Conservation (phyloP, 768 basidiomycete genomes). For the Sarcodon sp. region DNA sequence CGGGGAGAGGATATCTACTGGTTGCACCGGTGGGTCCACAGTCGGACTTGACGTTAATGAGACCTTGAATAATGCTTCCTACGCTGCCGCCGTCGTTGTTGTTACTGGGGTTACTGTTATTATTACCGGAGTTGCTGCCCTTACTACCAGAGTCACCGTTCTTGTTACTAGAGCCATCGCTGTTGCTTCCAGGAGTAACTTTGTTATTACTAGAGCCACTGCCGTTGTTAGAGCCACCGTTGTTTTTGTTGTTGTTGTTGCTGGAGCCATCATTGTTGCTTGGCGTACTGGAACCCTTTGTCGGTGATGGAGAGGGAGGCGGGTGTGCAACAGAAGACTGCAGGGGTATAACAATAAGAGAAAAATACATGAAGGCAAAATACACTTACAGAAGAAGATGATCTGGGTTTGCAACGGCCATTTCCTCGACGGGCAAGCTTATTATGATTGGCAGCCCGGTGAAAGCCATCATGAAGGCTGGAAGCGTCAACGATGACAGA, state of each 20-base stretch:
- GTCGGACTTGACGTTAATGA: slow-evolving; percentile 22
- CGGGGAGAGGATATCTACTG: slow-evolving; percentile 17
- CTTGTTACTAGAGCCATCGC: too few relatives aligned
- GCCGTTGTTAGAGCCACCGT: background rate
- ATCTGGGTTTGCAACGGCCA: background rate
- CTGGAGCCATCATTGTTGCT: too few relatives aligned
- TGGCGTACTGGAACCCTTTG: slow-evolving; percentile 1
- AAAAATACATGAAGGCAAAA: too few relatives aligned
- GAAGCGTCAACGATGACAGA: slow-evolving; percentile 19
- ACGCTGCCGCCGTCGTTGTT: background rate
- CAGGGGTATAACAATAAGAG: background rate
- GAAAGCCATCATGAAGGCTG: slow-evolving; percentile 16
- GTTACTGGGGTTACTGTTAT: background rate
- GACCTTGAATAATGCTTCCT: slow-evolving; percentile 4
- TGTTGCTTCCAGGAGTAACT: too few relatives aligned
- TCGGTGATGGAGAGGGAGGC: slow-evolving; percentile 2
- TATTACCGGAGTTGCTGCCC: slow-evolving; percentile 4
- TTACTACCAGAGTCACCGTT: too few relatives aligned
- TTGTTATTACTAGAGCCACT: too few relatives aligned
- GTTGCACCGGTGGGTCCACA: slow-evolving; percentile 43
- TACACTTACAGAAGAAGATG: too few relatives aligned
- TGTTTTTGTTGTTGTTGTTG: background rate
- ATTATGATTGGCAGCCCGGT: slow-evolving; percentile 22
- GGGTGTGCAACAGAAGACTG: slow-evolving; percentile 1
- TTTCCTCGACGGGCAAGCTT: slow-evolving; percentile 19